Percentiles rank a stretch among this genome's conserved stretches.
phyloP scores from a whole-genome alignment of 345 rosid species.

The Salix caprea region DNA sequence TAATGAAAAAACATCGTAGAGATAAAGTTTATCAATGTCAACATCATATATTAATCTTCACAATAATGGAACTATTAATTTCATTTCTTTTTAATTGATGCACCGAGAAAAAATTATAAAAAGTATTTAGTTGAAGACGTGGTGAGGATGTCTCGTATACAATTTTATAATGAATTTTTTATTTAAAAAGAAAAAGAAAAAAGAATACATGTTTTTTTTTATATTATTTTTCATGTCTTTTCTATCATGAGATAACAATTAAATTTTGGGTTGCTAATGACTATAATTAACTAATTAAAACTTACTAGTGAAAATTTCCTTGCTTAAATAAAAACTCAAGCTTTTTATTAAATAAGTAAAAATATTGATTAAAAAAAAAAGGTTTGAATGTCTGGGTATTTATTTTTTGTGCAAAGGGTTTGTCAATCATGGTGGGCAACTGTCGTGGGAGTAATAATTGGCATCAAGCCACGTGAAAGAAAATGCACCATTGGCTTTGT shows the following conservation, averaged over 20 bases:
- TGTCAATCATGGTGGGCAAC: constrained; percentile 10
- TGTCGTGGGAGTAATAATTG: constrained; percentile 21
- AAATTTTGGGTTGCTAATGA: not conserved
- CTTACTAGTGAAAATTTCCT: too few species aligned
- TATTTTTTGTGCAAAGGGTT: not conserved
- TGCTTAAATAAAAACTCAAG: too few species aligned
- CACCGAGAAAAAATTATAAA: too few species aligned
- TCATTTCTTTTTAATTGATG: not conserved
- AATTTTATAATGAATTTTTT: too few species aligned
- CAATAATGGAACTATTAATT: not conserved
- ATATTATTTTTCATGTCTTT: too few species aligned
- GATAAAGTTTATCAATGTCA: not conserved
- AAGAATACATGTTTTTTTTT: too few species aligned
- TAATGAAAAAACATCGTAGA: not conserved
- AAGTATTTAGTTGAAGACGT: too few species aligned
- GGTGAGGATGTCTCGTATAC: too few species aligned
- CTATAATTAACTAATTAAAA: not conserved
- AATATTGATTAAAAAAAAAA: too few species aligned
- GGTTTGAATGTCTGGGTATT: not conserved
- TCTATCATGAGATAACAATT: too few species aligned
- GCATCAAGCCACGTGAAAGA: constrained; percentile 34
- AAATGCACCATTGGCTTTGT: constrained; percentile 5
- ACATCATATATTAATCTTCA: not conserved
- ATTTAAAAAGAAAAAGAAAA: too few species aligned
- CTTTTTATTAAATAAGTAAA: too few species aligned